phyloP scores from a whole-genome alignment of 2,329 filamentous ascomycete genomes.

The Massarina eburnea region DNA sequence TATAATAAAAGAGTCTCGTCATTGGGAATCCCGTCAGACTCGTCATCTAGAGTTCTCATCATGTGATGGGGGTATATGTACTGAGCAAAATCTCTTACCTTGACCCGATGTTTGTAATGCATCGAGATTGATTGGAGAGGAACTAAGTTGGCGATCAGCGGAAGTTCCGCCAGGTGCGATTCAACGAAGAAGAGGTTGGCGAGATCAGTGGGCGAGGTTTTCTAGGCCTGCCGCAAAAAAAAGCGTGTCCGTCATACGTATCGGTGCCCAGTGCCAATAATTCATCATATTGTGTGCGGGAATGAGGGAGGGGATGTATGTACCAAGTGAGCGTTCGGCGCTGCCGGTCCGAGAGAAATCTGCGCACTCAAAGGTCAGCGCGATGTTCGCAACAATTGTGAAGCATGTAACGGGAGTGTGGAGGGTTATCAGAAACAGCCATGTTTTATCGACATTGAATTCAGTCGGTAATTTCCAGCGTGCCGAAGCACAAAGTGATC shows the following conservation, averaged over 20 bases:
- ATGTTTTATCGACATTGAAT: constrained; percentile 43
- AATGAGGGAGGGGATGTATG: background rate
- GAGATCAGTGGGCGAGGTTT: constrained; percentile 97
- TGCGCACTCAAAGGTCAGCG: constrained; percentile 13
- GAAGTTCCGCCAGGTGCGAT: background rate
- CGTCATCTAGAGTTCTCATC: constrained; percentile 69
- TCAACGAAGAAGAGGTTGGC: background rate
- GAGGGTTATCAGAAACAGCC: constrained; percentile 45
- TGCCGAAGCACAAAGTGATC: constrained; percentile 45
- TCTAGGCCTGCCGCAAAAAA: constrained; percentile 96
- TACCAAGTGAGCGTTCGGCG: background rate
- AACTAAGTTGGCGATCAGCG: constrained; percentile 2
- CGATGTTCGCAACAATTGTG: constrained; percentile 4
- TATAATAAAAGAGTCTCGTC: constrained; percentile 64
- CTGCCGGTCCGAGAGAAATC: background rate
- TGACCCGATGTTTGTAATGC: no score
- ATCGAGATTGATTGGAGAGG: background rate
- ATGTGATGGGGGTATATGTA: constrained; percentile 10
- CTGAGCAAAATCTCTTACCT: constrained; percentile 22
- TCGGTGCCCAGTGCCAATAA: constrained; percentile 94
- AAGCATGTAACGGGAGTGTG: constrained; percentile 8
- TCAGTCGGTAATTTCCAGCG: constrained; percentile 51
- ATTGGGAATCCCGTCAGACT: constrained; percentile 76
- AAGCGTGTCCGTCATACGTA: constrained; percentile 80
- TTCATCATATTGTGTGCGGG: constrained; percentile 66